Evolutionary conservation across 495 filamentous ascomycete species (phyloP), one percentile per base, ranked within the genome.

Genomic region (Penicillium odoratum): DNA sequence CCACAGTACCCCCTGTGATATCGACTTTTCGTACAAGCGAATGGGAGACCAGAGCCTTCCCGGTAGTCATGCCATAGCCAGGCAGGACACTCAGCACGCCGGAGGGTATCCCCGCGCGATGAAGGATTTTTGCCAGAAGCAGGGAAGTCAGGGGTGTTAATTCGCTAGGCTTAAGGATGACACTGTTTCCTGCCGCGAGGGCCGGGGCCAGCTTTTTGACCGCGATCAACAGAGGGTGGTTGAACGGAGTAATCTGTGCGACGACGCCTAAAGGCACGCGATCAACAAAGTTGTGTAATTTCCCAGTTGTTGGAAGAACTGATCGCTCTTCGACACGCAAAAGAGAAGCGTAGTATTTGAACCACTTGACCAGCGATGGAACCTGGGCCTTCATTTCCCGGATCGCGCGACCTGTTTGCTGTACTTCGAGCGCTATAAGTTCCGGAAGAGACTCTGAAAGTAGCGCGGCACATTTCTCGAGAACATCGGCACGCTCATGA

Each of bases 321-420:
- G 79, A 69, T 18, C 84, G 80, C 60, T 87, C 84, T 56, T 86
- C 83, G 0, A 80, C 79, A 15, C 85, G 81, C 6, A 84, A 74
- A 1, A 87, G 63, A 0, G 82, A 75, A 3, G 82, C 82, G 57
- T 84, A 88, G 64, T 88, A 88, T 55, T 84, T 80, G 57, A 87
- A 79, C 85, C 85, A 88, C 62, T 82, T 80, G 0, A 82, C 76
- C 3, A 88, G 74, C 0, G 82, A 83, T 0, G 81, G 78, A 1
- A 88, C 77, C 62, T 88, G 85, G 2, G 85, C 81, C 5, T 78
- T 77, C 85, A 88, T 86, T 61, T 88, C 85, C 13, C 84, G 81
- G 53, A 85, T 76, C 0, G 78, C 81, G 0, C 85, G 81, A 30
- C 85, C 85, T 0, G 85, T 88, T 59, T 88, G 85, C 25, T 64